Evolutionary conservation across 352 stramenopile species (phyloP).

Genomic region (Thalassiosira exigua): DNA sequence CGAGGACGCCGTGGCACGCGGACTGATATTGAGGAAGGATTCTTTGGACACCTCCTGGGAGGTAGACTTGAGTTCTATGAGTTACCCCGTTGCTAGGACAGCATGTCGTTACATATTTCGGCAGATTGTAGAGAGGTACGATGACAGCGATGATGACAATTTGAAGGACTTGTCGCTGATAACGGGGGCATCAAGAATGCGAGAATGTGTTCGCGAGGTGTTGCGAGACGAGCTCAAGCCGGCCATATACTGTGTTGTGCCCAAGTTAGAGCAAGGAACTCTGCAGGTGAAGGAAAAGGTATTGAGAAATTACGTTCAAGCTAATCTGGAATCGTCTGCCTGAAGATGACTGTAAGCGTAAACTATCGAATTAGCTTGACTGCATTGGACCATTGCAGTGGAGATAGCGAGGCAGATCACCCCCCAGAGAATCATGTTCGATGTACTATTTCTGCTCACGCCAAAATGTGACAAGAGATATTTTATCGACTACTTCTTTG

Average conservation of each 20-base stretch:
- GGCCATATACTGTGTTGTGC: constrained; percentile 63
- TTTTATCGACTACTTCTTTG: too few species aligned
- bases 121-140: constrained; percentile 20
- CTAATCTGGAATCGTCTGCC: too few species aligned
- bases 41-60: constrained; percentile 72
- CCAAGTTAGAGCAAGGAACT: constrained; percentile 65
- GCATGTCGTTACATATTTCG: constrained; percentile 72
- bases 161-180: constrained; percentile 74
- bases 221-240: constrained; percentile 70
- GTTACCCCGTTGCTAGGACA: constrained; percentile 70
- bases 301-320: constrained; percentile 52
- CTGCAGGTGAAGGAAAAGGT: constrained; percentile 56
- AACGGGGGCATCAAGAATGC: constrained; percentile 71
- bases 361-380: background rate
- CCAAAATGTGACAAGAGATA: too few species aligned
- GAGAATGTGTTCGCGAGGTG: constrained; percentile 69
- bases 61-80: constrained; percentile 72
- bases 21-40: constrained; percentile 61
- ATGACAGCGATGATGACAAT: constrained; percentile 33
- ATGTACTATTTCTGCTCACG: too few species aligned
- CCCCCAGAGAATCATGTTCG: too few species aligned
- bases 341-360: background rate
- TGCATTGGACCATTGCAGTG: too few species aligned
- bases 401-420: too few species aligned
- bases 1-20: constrained; percentile 60